Base-by-base conservation (phyloP, 129 eudicot species). In the Apium graveolens region DNA sequence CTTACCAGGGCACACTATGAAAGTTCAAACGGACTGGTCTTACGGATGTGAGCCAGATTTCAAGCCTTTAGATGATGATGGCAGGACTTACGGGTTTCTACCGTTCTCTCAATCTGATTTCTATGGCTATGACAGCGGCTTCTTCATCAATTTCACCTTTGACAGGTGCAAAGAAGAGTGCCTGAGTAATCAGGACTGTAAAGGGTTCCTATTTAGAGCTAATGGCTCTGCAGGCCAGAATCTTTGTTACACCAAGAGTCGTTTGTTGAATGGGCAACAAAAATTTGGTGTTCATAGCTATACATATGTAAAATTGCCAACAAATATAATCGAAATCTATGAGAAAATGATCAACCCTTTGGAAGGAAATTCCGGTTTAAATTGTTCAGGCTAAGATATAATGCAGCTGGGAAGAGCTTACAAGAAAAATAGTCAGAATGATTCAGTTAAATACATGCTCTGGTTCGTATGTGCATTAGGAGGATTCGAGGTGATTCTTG, bases 171-270 rank as follows among this genome's bases (percentile, higher is more conserved):
- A 72, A n/a, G 34, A 41, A 72, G 76, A 72, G 51, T 72, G 51
- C 51, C 62, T 55, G 71, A 80, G 80, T 21, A 27, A 79, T 29
- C 69, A 81, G 16, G 31, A 57, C 63, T 87, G 95, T 77, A 85
- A 87, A 80, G 96, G 86, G 45, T 82, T 90, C 79, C 84, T 81
- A 39, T 81, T 76, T 68, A 85, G 43, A 57, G 79, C 75, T 1
- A 70, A 21, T 1, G 27, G 43, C 26, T 70, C 42, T 9, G 41
- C 26, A 41, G 82, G 73, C 32, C 24, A 32, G 26, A 38, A 46
- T 11, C 66, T 32, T 68, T 90, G 94, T 77, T 85, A 78, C 76
- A 65, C 88, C 29, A 89, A 90, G 76, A 79, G 71, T n/a, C 34
- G 65, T 2, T 42, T 90, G 82, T 39, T 85, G n/a, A 90, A 90